Evolutionary conservation across 129 eudicot genomes (phyloP), one percentile per base, ranked within the genome.

Genomic region (Tagetes erecta): DNA sequence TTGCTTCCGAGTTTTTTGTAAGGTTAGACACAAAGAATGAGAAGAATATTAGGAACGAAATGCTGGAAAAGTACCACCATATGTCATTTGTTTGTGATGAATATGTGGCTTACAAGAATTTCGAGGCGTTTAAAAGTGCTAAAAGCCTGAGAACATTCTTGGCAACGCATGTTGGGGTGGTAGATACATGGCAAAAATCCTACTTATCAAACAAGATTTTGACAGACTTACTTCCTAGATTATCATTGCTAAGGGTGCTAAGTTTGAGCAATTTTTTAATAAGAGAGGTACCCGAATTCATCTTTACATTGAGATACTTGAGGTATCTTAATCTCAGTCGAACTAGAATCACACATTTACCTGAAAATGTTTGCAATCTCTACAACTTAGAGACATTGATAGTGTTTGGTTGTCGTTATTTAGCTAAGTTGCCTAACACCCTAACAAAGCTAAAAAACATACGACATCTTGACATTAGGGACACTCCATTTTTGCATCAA

Each of bases 121-220:
- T 83, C 3, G 13, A 75, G 72, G 72, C 70, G 4, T 71, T 81
- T 30, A 9, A n/a, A 33, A 58, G 39, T 67, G 87, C 78, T 11
- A 49, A 35, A 34, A 70, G 66, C 9, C 14, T 86, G 65, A 67
- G 91, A 10, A 83, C 88, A 7, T 78, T 81, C 71, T 46, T 86
- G 33, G 83, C 79, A 0, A 35, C 78, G 13, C 66, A 57, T 35
- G 73, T 67, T 63, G 42, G 27, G 52, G 12, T 34, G 35, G 5
- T 12, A 9, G 68, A 64, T 30, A 45, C 30, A 7, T 50, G 68
- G 8, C 44, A 33, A 1, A 14, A 10, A 1, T 83, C 65, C 70
- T 64, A 70, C 69, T 70, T 81, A 30, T 67, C 84, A 0, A 49
- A 42, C 38, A 64, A 70, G 38, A 40, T 81, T 62, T 2, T 40